Percentiles rank a stretch among this genome's conserved stretches.
Evolutionary conservation across 2,329 filamentous ascomycete species (phyloP).

Genomic region (Phyllosticta capitalensis): DNA sequence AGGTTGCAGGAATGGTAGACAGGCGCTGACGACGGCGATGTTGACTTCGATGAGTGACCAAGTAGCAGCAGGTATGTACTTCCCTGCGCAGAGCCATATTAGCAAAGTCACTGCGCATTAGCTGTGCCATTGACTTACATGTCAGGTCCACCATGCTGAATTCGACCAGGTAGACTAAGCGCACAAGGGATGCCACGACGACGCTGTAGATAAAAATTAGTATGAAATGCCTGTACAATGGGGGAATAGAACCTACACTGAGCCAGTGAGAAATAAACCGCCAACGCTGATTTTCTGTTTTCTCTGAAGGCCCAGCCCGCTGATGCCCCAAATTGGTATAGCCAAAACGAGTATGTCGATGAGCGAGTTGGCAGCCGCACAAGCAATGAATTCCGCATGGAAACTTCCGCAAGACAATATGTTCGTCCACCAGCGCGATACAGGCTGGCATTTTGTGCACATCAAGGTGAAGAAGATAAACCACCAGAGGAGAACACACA

Average conservation of each 20-base stretch:
- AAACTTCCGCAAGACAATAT: not conserved
- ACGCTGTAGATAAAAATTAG: not conserved
- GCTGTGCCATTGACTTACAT: not conserved
- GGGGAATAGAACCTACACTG: not conserved
- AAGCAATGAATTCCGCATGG: not conserved
- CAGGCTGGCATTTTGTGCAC: slow-evolving; percentile 22
- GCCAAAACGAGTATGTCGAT: slow-evolving; percentile 1
- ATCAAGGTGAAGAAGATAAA: slow-evolving; percentile 18
- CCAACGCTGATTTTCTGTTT: not conserved
- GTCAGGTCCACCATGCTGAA: not conserved
- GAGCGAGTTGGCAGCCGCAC: not conserved
- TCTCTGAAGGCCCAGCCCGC: not conserved
- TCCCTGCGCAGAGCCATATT: not conserved
- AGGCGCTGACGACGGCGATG: slow-evolving; percentile 3
- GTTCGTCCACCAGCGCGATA: slow-evolving; percentile 13
- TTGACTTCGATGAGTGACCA: slow-evolving; percentile 3
- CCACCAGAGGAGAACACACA: slow-evolving; percentile 18
- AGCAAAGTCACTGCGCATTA: not conserved
- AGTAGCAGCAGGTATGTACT: slow-evolving; percentile 1
- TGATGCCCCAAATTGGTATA: slow-evolving; percentile 2
- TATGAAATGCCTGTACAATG: not conserved
- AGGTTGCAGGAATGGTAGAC: slow-evolving; percentile 5
- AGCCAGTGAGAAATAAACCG: not conserved
- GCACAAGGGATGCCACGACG: not conserved
- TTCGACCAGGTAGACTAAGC: not conserved